Conservation (phyloP, 2,329 filamentous ascomycete genomes). For the Sarocladium brachiariae region DNA sequence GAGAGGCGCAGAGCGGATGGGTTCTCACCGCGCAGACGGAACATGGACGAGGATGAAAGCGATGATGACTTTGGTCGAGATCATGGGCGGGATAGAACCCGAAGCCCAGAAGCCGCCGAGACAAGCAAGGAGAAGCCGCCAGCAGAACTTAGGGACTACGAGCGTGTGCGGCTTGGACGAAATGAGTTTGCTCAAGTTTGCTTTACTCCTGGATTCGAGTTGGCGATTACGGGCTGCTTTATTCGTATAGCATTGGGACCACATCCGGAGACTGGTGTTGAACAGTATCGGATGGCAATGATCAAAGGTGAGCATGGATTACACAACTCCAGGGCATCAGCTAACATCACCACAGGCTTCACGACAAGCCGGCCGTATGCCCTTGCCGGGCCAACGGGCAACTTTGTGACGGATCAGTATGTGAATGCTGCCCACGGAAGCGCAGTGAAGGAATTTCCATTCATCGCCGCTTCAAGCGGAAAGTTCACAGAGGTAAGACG, state of each 20-base stretch:
- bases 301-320: conserved; percentile 58
- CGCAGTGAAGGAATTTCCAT: conserved; percentile 76
- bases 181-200: conserved; percentile 85
- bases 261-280: conserved; percentile 63
- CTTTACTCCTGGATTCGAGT: conserved; percentile 86
- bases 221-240: conserved; percentile 75
- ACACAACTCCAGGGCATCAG: not conserved
- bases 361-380: conserved; percentile 75
- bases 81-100: conserved; percentile 55
- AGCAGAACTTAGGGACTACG: conserved; percentile 71
- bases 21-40: conserved; percentile 27
- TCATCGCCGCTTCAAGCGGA: conserved; percentile 82
- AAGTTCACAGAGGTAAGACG: conserved; percentile 68
- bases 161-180: conserved; percentile 76
- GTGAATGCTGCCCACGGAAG: conserved; percentile 76
- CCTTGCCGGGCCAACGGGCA: conserved; percentile 69
- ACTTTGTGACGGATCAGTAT: conserved; percentile 81
- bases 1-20: conserved; percentile 51
- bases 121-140: conserved; percentile 63
- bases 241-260: conserved; percentile 77
- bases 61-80: conserved; percentile 70
- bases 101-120: conserved; percentile 57
- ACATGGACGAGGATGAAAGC: conserved; percentile 56
- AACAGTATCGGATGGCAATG: conserved; percentile 79
- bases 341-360: conserved; percentile 53